Percentiles rank a stretch among this genome's conserved stretches.
Evolutionary conservation across 2,329 filamentous ascomycete species (phyloP).

Genomic region (Botrytis paeoniae): DNA sequence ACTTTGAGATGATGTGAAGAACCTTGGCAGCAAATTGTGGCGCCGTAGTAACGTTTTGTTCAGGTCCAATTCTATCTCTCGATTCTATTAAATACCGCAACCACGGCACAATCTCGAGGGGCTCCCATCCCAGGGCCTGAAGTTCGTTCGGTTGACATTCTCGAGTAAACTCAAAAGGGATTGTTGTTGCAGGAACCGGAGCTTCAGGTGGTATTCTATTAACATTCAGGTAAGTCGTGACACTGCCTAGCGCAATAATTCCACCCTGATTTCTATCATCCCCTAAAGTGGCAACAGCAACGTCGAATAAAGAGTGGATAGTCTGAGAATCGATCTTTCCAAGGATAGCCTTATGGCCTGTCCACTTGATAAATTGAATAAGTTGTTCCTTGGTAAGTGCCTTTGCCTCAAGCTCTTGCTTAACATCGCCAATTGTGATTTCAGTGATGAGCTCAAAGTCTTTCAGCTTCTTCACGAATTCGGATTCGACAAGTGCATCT

Average conservation of each 20-base stretch:
- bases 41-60: constrained; percentile 68
- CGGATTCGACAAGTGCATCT: constrained; percentile 66
- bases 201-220: constrained; percentile 76
- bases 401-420: constrained; percentile 75
- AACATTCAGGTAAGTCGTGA: constrained; percentile 72
- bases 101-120: constrained; percentile 84
- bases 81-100: constrained; percentile 74
- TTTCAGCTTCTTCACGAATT: constrained; percentile 75
- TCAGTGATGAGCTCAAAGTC: constrained; percentile 84
- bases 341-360: constrained; percentile 66
- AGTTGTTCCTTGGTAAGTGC: constrained; percentile 78
- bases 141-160: constrained; percentile 65
- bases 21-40: constrained; percentile 74
- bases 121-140: constrained; percentile 79
- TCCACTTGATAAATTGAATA: constrained; percentile 80
- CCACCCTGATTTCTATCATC: constrained; percentile 59
- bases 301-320: constrained; percentile 69
- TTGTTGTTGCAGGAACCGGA: constrained; percentile 75
- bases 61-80: constrained; percentile 53
- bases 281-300: constrained; percentile 70
- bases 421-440: constrained; percentile 84
- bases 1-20: constrained; percentile 77
- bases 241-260: constrained; percentile 73
- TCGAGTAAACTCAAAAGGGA: constrained; percentile 81
- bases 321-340: constrained; percentile 69